Base-by-base conservation (phyloP, 352 stramenopile species). In the Phytophthora rubi region DNA sequence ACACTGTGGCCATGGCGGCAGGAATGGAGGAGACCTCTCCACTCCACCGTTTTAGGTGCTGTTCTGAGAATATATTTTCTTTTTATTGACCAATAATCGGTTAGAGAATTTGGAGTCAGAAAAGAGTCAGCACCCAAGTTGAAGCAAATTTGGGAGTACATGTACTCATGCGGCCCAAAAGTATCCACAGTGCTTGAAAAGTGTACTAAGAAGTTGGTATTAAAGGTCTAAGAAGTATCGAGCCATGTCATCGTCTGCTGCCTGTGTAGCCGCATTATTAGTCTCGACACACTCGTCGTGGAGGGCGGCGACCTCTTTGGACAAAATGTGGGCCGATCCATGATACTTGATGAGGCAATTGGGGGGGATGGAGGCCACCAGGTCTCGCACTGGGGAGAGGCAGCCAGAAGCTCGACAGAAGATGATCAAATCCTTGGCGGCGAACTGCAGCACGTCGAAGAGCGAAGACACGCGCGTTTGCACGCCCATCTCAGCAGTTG, bases 361-460 rank as follows among this genome's bases (percentile, higher is more conserved):
- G 23, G 64, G 35, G 10, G 69, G 63, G 33, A 76, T 76, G 6
- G 42, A 56, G 35, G 51, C 18, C 16, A 68, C 37, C 42, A 75
- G 33, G 4, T 54, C 57, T 3, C 37, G 51, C 3, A 76, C 48
- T 26, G 68, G 45, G 10, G 62, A 59, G 15, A 76, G 12, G 35
- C 69, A 76, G 15, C 13, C 15, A 0, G 53, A 57, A 26, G 69
- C 62, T 9, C 52, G 51, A 26, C 69, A 73, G 44, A 76, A 76
- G 52, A 61, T 59, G 52, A 65, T 35, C 18, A 76, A 72, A 28
- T 76, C 63, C 16, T 65, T 66, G 44, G 68, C 23, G 3, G 62
- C 62, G 42, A 89, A 74, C 26, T 82, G 74, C n/a, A 68, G 35
- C 45, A 76, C 77, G 55, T 83, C 77, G 35, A 84, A 80, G 16